Evolutionary conservation across 139 green algal species (phyloP), one percentile per base, ranked within the genome.

Genomic region (Medakamo hakoo): DNA sequence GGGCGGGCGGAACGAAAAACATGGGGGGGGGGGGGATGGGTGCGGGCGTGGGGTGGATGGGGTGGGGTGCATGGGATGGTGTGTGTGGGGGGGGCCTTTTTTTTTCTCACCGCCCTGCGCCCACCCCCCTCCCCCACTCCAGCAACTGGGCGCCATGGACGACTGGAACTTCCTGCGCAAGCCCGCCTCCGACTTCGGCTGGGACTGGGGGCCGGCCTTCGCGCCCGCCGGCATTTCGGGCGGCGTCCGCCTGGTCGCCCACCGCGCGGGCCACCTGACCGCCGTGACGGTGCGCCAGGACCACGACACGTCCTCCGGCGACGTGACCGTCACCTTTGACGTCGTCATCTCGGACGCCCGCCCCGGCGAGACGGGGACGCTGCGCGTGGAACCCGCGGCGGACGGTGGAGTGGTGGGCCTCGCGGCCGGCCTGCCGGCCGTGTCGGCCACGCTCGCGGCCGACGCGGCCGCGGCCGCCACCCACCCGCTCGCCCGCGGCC

Each of bases 151-250:
- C 21, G n/a, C 58, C 3, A 66, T 78, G 14, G 63, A 70, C n/a
- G 58, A 68, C 58, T 91, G 84, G 73, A 88, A 86, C 75, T 90
- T 88, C 58, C 60, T 84, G 18, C 71, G 84, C 58, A 92, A 91
- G 64, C 71, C 84, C 1, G 79, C 78, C 3, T 78, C 69, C 48
- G 81, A 90, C 64, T 87, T 87, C 77, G 68, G 60, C 24, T 92
- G 85, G 85, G 86, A 93, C 72, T 93, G 85, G 85, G 83, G 80
- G 1, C 86, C 86, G 23, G 78, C 77, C 14, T 82, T 89, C 62
- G 76, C 75, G 3, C 74, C 82, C 9, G 62, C 69, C 1, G 85
- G 86, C 27, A 49, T 93, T 23, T 71, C 72, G 59, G 81, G 85
- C 1, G 27, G 22, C 4, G 65, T 89, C 4, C 29, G 70, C 55